Base-by-base conservation (phyloP, 106 monocot species). In the Dendrobium nobile region DNA sequence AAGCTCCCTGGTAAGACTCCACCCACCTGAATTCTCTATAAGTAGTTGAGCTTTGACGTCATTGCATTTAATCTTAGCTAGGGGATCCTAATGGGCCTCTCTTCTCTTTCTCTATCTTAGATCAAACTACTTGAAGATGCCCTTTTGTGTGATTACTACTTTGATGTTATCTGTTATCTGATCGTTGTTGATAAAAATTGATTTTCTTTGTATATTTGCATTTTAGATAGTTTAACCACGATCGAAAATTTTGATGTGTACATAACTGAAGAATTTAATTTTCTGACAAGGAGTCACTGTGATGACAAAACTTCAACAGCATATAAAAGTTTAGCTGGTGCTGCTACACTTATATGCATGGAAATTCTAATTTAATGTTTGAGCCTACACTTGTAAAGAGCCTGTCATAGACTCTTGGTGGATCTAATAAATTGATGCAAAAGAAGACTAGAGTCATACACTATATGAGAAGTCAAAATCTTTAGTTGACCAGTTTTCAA, bases 391-490 rank as follows among this genome's bases (percentile, higher is more conserved):
- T 7, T 61, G 54, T 13, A 54, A 37, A 54, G 54, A 54, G 54
- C 16, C 7, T 54, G 22, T 4, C 20, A 56, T 56, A 56, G 56
- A 19, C 4, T 56, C 56, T 9, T n/a, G 61, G 61, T 61, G 22
- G 22, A n/a, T 61, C 4, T n/a, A 61, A n/a, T 61, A 22, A n/a
- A 19, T 61, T 61, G 22, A 61, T 61, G 61, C 22, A 19, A 33
- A 33, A 19, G 20, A 41, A 74, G 11, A 74, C 42, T 4, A 18
- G 33, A 74, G 61, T 61, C 79, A 67, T 84, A 79, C 79, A 54
- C 85, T 89, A 79, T 85, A 98, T 42, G 97, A 87, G 78, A 94
- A 91, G 27, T 80, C 78, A 73, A 98, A 92, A 88, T 98, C 94
- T 80, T 82, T 85, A 73, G 3, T 78, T 76, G 94, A 95, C 97